A percentile compares a stretch with the other conserved stretches of the same genome.
phyloP scores from a whole-genome alignment of 768 basidiomycete genomes.

The Psilocybe tampanensis region DNA sequence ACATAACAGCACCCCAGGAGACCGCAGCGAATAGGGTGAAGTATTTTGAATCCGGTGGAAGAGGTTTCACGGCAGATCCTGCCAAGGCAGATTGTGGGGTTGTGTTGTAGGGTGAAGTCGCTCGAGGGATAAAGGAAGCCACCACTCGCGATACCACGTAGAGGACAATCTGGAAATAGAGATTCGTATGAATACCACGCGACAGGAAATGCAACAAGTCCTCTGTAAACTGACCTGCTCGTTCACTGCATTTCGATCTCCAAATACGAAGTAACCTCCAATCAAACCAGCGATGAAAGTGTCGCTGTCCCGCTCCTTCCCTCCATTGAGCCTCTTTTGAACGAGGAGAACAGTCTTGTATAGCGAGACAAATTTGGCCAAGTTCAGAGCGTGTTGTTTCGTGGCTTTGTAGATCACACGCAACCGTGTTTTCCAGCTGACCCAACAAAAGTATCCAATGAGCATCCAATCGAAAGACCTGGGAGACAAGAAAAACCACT shows the following conservation, averaged over 20 bases:
- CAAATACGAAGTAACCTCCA: slow-evolving; percentile 90
- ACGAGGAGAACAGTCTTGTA: slow-evolving; percentile 88
- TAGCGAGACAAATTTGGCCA: slow-evolving; percentile 91
- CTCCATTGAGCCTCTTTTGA: slow-evolving; percentile 79
- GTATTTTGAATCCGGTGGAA: slow-evolving; percentile 83
- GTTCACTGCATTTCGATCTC: slow-evolving; percentile 84
- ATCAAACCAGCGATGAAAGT: slow-evolving; percentile 92
- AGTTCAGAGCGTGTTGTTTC: slow-evolving; percentile 86
- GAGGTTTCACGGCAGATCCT: slow-evolving; percentile 54
- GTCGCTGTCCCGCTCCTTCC: slow-evolving; percentile 80
- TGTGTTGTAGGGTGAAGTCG: slow-evolving; percentile 54
- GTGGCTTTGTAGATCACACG: slow-evolving; percentile 80
- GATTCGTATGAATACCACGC: background rate
- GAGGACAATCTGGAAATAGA: slow-evolving; percentile 77
- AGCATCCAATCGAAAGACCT: slow-evolving; percentile 5
- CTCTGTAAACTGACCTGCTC: slow-evolving; percentile 69
- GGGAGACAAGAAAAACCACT: slow-evolving; percentile 38
- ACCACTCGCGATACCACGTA: slow-evolving; percentile 94
- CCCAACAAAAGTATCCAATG: slow-evolving; percentile 9
- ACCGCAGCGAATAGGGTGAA: slow-evolving; percentile 89
- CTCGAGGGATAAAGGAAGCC: slow-evolving; percentile 88
- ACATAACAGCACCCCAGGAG: slow-evolving; percentile 97
- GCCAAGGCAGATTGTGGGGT: slow-evolving; percentile 41
- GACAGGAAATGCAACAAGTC: background rate
- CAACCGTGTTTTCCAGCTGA: slow-evolving; percentile 73